Evolutionary conservation across 2,329 filamentous ascomycete genomes (phyloP).

Genomic region (Penicillium sp.): DNA sequence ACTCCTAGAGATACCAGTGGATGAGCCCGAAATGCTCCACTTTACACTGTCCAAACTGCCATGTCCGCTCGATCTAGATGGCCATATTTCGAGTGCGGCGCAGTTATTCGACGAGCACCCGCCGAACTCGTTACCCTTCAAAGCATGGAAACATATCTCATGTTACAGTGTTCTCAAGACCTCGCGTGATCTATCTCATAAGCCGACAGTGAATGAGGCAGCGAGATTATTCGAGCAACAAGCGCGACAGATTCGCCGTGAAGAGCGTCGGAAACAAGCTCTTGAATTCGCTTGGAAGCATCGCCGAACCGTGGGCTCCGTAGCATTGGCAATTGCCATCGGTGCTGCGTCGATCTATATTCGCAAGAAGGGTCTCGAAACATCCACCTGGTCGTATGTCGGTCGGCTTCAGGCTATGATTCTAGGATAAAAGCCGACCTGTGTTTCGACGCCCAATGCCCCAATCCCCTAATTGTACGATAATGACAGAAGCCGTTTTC

Average conservation of each 20-base stretch:
- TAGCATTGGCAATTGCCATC: constrained; percentile 68
- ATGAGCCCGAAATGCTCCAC: constrained; percentile 92
- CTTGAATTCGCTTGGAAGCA: constrained; percentile 64
- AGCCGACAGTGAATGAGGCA: constrained; percentile 69
- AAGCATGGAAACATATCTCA: constrained; percentile 74
- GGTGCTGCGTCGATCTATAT: constrained; percentile 72
- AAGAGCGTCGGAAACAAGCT: constrained; percentile 61
- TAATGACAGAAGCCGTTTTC: background rate
- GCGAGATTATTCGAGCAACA: constrained; percentile 71
- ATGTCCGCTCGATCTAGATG: constrained; percentile 76
- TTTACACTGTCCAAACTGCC: constrained; percentile 86
- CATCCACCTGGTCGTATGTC: constrained; percentile 38
- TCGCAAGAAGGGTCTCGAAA: constrained; percentile 51
- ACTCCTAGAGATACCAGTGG: constrained; percentile 78
- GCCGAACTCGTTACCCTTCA: constrained; percentile 67
- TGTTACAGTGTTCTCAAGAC: constrained; percentile 83
- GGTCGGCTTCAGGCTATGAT: constrained; percentile 31
- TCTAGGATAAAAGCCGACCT: constrained; percentile 9
- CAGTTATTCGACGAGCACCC: constrained; percentile 68
- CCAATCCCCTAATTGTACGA: constrained; percentile 9
- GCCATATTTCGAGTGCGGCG: constrained; percentile 69
- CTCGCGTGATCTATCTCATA: constrained; percentile 59
- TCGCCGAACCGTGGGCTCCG: constrained; percentile 64
- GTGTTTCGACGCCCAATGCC: background rate
- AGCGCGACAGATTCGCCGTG: constrained; percentile 69